Base-by-base conservation (phyloP, 2,329 filamentous ascomycete genomes). In the Claviceps maximensis region DNA sequence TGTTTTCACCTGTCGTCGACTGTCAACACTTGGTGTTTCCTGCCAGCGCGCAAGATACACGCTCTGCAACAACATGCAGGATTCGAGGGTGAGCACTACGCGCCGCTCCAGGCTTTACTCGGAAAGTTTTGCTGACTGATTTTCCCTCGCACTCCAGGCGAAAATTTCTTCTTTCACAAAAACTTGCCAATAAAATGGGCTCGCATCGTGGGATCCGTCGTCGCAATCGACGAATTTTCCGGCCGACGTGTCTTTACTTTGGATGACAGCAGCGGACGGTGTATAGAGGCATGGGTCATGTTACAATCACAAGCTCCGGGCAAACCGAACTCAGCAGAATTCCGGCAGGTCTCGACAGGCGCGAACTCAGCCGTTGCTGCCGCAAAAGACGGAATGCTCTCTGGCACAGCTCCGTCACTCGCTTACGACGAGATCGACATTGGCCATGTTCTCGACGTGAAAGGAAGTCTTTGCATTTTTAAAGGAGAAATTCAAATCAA, bases 111-210 rank as follows among this genome's bases (percentile, higher is more conserved):
- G 8, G n/a, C 4, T 31, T 12, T 6, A 31, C 21, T 12, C 15
- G 41, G 17, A 10, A 36, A 5, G 12, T 17, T 13, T 41, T 8
- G 8, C 47, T 7, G 21, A n/a, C 19, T 46, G 36, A 15, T 13
- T 0, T 4, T 19, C 8, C 15, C 6, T 12, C 31, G 4, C 1
- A 21, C 48, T 21, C 36, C 23, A 69, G 74, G 74, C 49, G 76
- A 80, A 60, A 70, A 76, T 57, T 71, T 83, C 36, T 83, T 75
- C 63, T 89, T 89, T 66, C 75, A 82, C 69, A 67, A 74, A 49
- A 90, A 89, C 65, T 81, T 90, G 58, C 87, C 87, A 0, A 80
- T 91, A 59, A 80, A 82, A 74, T 90, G 83, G 79, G 78, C 87
- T 51, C 82, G 83, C 56, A 67, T 90, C 33, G 76, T 82, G 8